Evolutionary conservation across 257 asterid genomes (phyloP).

Genomic region (Euphrasia confusa): DNA sequence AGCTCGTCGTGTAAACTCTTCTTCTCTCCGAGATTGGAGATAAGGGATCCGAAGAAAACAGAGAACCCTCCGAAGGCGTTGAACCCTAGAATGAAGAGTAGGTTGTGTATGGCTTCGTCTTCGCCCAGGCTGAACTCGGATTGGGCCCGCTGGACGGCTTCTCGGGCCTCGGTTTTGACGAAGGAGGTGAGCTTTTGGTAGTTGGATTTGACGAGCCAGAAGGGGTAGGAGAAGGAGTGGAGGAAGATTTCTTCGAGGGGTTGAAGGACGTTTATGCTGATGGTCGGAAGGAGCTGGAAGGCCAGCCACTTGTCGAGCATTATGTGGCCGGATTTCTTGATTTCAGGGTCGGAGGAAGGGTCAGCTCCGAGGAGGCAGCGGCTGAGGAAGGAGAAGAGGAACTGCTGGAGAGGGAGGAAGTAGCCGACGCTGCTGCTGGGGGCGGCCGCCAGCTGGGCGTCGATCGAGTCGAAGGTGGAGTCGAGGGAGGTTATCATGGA

Average conservation of each 20-base stretch:
- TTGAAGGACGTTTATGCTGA: slow-evolving; percentile 41
- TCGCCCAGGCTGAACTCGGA: slow-evolving; percentile 53
- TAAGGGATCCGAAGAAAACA: slow-evolving; percentile 37
- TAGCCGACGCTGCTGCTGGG: slow-evolving; percentile 29
- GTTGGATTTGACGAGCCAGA: slow-evolving; percentile 49
- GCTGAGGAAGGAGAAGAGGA: slow-evolving; percentile 74
- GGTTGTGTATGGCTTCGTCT: slow-evolving; percentile 69
- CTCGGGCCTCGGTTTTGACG: slow-evolving; percentile 44
- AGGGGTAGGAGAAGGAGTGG: slow-evolving; percentile 81
- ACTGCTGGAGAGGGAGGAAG: slow-evolving; percentile 46
- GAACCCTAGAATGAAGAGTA: slow-evolving; percentile 71
- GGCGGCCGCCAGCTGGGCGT: slow-evolving; percentile 40
- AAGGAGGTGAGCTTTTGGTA: slow-evolving; percentile 56
- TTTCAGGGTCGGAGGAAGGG: slow-evolving; percentile 44
- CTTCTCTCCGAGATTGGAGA: slow-evolving; percentile 41
- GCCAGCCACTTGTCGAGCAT: slow-evolving; percentile 73
- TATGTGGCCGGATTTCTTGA: slow-evolving; percentile 42
- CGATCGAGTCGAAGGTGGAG: slow-evolving; percentile 47
- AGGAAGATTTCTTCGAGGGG: slow-evolving; percentile 75
- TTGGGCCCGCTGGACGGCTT: slow-evolving; percentile 38
- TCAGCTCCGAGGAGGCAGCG: slow-evolving; percentile 60
- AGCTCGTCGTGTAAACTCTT: slow-evolving; percentile 41
- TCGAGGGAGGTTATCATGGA: slow-evolving; percentile 54
- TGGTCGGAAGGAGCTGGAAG: slow-evolving; percentile 64
- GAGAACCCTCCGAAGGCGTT: slow-evolving; percentile 84